These are phyloP conservation scores for Penicillium malachiteum DNA, from an alignment of 495 filamentous ascomycete genomes.

Conservation along the genomic window DNA sequence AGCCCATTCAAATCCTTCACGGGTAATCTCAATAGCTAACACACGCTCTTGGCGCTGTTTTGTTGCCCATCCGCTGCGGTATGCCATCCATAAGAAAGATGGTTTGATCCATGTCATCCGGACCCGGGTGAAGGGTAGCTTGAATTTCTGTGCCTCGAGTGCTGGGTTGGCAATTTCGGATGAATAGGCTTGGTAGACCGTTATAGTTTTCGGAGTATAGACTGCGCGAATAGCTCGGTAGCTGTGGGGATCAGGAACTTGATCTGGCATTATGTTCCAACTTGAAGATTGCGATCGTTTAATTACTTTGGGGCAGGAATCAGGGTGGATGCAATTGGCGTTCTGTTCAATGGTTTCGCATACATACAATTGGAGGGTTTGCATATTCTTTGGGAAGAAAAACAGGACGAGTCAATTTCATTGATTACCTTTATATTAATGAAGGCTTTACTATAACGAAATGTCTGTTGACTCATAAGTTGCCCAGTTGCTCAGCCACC, in stretches of 20 bases:
- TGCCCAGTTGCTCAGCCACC: conserved; percentile 1
- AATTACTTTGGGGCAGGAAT: background rate
- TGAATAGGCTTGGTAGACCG: conserved; percentile 64
- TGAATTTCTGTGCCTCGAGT: conserved; percentile 49
- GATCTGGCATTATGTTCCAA: too few species aligned
- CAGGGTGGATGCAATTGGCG: background rate
- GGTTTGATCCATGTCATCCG: conserved; percentile 73
- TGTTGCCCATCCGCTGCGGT: conserved; percentile 53
- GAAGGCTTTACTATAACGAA: too few species aligned
- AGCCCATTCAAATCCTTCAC: conserved; percentile 41
- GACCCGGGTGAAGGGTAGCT: conserved; percentile 45
- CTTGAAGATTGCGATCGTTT: background rate
- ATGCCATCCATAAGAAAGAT: conserved; percentile 65
- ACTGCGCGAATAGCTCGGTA: conserved; percentile 55
- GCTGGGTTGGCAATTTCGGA: conserved; percentile 53
- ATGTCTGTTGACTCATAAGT: background rate
- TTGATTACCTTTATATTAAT: too few species aligned
- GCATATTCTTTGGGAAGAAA: too few species aligned
- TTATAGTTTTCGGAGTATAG: conserved; percentile 49
- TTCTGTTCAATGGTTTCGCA: too few species aligned
- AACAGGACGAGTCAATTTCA: too few species aligned
- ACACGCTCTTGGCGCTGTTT: conserved; percentile 52
- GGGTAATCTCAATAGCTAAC: conserved; percentile 52
- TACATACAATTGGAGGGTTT: too few species aligned
- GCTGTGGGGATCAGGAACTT: background rate